Conservation (phyloP, 2,329 filamentous ascomycete genomes). For the Neurospora crassa region DNA sequence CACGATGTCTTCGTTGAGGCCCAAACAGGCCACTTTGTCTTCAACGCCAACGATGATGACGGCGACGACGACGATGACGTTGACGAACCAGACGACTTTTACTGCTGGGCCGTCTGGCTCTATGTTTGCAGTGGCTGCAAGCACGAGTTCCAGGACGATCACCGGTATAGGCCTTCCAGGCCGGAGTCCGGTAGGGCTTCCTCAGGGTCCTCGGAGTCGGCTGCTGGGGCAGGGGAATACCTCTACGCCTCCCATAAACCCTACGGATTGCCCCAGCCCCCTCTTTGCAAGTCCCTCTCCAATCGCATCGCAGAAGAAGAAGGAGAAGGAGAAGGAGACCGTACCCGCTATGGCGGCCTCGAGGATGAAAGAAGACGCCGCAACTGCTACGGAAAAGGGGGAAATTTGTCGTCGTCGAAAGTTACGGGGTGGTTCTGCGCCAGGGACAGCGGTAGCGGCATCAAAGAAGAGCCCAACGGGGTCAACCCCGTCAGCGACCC, state of each 20-base stretch:
- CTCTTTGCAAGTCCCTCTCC: neutral
- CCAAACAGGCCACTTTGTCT: conserved; percentile 5
- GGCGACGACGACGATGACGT: conserved; percentile 1
- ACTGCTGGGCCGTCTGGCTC: conserved; percentile 9
- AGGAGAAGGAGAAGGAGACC: neutral
- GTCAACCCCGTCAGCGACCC: neutral
- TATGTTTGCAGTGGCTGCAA: conserved; percentile 10
- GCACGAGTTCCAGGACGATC: neutral
- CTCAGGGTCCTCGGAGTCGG: neutral
- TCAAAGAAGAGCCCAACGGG: neutral
- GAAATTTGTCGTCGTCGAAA: neutral
- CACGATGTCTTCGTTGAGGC: conserved; percentile 4
- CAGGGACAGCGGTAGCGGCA: neutral
- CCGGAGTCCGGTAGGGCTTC: neutral
- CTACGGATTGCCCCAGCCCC: neutral
- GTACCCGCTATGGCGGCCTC: neutral
- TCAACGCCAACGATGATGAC: conserved; percentile 3
- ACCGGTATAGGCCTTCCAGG: neutral
- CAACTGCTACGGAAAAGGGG: neutral
- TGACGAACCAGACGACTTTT: conserved; percentile 8
- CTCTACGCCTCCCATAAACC: neutral
- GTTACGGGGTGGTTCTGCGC: neutral
- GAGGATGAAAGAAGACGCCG: neutral
- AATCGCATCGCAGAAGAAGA: neutral
- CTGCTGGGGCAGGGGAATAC: neutral